Evolutionary conservation across 176 grass and related monocot species (phyloP), one percentile per base, ranked within the genome.

Genomic region (Raddia distichophylla): DNA sequence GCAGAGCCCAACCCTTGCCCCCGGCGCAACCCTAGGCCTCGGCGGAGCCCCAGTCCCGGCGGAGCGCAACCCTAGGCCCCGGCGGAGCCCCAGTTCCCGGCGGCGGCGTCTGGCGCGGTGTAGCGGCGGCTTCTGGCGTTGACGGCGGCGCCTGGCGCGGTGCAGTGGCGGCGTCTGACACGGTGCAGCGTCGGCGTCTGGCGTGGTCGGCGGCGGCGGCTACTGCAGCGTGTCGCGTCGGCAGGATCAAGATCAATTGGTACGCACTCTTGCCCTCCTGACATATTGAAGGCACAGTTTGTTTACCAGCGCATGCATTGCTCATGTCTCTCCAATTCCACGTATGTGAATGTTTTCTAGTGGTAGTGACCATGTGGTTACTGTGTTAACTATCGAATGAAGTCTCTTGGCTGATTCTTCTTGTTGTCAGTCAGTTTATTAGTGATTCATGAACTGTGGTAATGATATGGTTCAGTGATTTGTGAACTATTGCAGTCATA

Each of bases 171-270:
- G 27, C 27, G n/a, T n/a, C n/a, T n/a, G n/a, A n/a, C n/a, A n/a
- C n/a, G n/a, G n/a, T n/a, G n/a, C n/a, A n/a, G n/a, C n/a, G n/a
- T n/a, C n/a, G n/a, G n/a, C n/a, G n/a, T n/a, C n/a, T n/a, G n/a
- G n/a, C n/a, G n/a, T n/a, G n/a, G n/a, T n/a, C n/a, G n/a, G n/a
- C n/a, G n/a, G n/a, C n/a, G n/a, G n/a, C n/a, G n/a, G n/a, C n/a
- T n/a, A n/a, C n/a, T n/a, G n/a, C n/a, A n/a, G n/a, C n/a, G n/a
- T n/a, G n/a, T n/a, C n/a, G n/a, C n/a, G n/a, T n/a, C n/a, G n/a
- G n/a, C n/a, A n/a, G n/a, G n/a, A n/a, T 98, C 95, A 12, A 81
- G 95, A 18, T 98, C 95, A 16, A 98, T 98, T 37, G 95, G 95
- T 97, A 89, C 3, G 8, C 45, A 44, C 68, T 17, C 43, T 57